These are phyloP conservation scores for Hygrophila difformis DNA, from an alignment of 257 asterid genomes.

Conservation along the genomic window DNA sequence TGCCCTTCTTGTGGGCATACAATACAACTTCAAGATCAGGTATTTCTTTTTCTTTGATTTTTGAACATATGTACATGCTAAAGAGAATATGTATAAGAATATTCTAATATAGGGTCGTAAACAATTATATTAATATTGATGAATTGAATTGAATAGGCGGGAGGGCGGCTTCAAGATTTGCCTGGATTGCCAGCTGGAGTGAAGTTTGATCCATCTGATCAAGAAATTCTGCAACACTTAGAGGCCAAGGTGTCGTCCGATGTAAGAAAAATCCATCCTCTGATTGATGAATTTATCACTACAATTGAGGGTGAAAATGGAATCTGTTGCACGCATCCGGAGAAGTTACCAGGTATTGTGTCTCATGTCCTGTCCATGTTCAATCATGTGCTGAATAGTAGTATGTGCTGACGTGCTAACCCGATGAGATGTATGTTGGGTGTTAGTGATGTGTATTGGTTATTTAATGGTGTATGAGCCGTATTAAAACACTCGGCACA, in stretches of 20 bases:
- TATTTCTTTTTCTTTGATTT: neutral
- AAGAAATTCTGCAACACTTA: constrained; percentile 47
- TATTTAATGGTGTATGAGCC: no score
- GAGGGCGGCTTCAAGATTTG: constrained; percentile 30
- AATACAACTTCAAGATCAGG: constrained; percentile 38
- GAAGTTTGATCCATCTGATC: constrained; percentile 63
- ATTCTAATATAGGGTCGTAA: neutral
- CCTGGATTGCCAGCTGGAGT: constrained; percentile 58
- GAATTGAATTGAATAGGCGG: constrained; percentile 9
- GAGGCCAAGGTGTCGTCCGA: constrained; percentile 39
- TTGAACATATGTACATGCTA: neutral
- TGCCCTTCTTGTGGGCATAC: constrained; percentile 48
- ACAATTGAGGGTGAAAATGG: constrained; percentile 53
- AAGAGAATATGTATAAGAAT: neutral
- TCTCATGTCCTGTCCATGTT: no score
- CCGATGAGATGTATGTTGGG: no score
- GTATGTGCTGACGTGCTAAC: no score
- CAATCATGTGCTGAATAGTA: no score
- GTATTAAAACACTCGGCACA: no score
- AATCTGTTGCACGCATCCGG: constrained; percentile 60
- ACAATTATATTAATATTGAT: neutral
- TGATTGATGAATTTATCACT: constrained; percentile 53
- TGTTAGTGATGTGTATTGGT: no score
- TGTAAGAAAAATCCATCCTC: constrained; percentile 32
- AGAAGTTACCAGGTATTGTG: constrained; percentile 50